Evolutionary conservation across 176 grass and related monocot species (phyloP), one percentile per base, ranked within the genome.

Genomic region (Carex pumila): DNA sequence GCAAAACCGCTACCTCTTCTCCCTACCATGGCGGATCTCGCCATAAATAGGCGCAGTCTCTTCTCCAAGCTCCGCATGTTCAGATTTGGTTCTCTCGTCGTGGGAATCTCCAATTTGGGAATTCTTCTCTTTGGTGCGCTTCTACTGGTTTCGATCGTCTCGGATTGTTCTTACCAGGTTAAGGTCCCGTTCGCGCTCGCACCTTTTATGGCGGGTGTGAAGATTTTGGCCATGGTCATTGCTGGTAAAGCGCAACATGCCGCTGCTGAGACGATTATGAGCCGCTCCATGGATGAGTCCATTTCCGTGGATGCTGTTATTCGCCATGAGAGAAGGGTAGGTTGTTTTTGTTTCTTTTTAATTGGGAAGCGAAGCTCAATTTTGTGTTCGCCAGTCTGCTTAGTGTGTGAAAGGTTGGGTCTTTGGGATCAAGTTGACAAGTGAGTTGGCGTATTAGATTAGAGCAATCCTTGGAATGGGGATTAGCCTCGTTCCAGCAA

Each of bases 321-420:
- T 67, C 95, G 92, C 76, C 89, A 93, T 68, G 95, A 98, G 83
- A 94, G 92, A 85, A 92, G 95, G 92, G 95, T 90, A 85, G 81
- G 87, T 81, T 82, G 63, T 21, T 76, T 45, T 5, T n/a, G 5
- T 75, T 47, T 62, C 2, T 56, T 54, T 82, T 37, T 66, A 59
- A 58, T 83, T 59, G 54, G 5, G 2, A 65, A 79, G 30, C 78
- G 13, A 84, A 37, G 18, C 30, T 36, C 49, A n/a, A 41, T 75
- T 57, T 11, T 37, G 56, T 60, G 54, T 21, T 79, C 6, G 82
- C 21, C 3, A 21, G n/a, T 25, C 50, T 62, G 12, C 8, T 6
- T 32, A 30, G 43, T 39, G 37, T 47, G 4, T n/a, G 79, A 84
- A 80, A 6, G 10, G 21, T 29, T 17, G 49, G 63, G 34, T 65